These are phyloP conservation scores for Taphrina betulina DNA, from an alignment of 1,139 yeast species.

Conservation along the genomic window DNA sequence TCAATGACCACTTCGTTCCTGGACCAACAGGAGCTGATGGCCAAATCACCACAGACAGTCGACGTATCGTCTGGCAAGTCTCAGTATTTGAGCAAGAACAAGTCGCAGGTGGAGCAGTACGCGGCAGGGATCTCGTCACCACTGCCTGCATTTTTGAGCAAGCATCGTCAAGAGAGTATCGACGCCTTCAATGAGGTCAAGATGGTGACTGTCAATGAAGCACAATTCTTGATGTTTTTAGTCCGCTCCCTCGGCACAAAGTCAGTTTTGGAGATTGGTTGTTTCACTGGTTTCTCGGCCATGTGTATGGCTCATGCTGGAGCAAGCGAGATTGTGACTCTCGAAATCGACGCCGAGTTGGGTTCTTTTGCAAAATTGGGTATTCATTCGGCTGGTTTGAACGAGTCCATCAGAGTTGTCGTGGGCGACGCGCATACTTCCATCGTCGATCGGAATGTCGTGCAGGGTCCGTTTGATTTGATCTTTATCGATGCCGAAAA, in stretches of 20 bases:
- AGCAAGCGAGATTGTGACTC: slow-evolving; percentile 17
- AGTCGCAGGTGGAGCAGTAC: slow-evolving; percentile 9
- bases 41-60: background rate
- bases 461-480: slow-evolving; percentile 22
- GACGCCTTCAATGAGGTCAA: slow-evolving; percentile 21
- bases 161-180: slow-evolving; percentile 17
- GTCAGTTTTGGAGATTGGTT: slow-evolving; percentile 26
- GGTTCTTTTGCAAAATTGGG: slow-evolving; percentile 25
- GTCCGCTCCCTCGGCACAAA: background rate
- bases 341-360: slow-evolving; percentile 15
- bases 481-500: slow-evolving; percentile 33
- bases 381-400: slow-evolving; percentile 19
- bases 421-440: slow-evolving; percentile 24
- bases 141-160: background rate
- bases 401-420: slow-evolving; percentile 7
- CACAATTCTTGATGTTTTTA: slow-evolving; percentile 21
- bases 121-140: slow-evolving; percentile 6
- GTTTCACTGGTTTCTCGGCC: slow-evolving; percentile 29
- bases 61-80: slow-evolving; percentile 5
- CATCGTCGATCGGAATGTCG: slow-evolving; percentile 2
- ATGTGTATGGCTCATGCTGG: slow-evolving; percentile 24
- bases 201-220: slow-evolving; percentile 21
- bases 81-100: background rate
- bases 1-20: slow-evolving; percentile 28
- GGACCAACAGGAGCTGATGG: slow-evolving; percentile 8